Evolutionary conservation across 768 basidiomycete species (phyloP), one percentile per base, ranked within the genome.

Genomic region (Lyophyllum shimeji): DNA sequence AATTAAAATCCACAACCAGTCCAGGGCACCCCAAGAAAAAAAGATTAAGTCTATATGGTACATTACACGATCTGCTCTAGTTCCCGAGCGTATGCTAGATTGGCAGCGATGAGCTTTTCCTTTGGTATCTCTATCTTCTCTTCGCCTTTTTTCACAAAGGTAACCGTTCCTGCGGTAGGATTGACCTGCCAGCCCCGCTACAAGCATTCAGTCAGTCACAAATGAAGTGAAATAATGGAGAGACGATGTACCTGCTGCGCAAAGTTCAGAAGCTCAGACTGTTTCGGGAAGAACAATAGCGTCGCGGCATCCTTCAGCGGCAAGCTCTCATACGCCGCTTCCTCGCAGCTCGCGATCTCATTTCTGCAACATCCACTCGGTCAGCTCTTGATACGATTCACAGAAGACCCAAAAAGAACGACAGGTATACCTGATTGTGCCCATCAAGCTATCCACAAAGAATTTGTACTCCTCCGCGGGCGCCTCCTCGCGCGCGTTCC

Each of bases 301-400:
- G 91, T 91, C 1, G 89, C 85, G 1, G 95, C 96, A 61, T 97
- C 95, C 62, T 89, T 87, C 50, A 98, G 68, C 0, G 95, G 95
- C 37, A 99, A 76, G 57, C 89, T 93, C 60, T 91, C 86, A 60
- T 99, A 99, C 4, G 96, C 95, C 17, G 87, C 79, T 71, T 98
- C 95, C 70, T 97, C 93, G 65, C 95, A 98, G 64, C 92, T 91
- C 13, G 96, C 96, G 63, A 99, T 99, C 76, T 99, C 96, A 65
- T 91, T 93, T 64, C 96, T 98, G 45, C 37, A 42, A n/a, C 37
- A 12, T 33, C 1, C 9, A 29, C 29, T 23, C n/a, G 56, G 18
- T 47, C 24, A 51, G n/a, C 37, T 15, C 12, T 20, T 8, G 6
- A 34, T 44, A 21, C 34, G 25, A 51, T 47, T 45, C 21, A 0